Conservation (phyloP, 1,139 yeast genomes). For the Blastobotrys persicus region DNA sequence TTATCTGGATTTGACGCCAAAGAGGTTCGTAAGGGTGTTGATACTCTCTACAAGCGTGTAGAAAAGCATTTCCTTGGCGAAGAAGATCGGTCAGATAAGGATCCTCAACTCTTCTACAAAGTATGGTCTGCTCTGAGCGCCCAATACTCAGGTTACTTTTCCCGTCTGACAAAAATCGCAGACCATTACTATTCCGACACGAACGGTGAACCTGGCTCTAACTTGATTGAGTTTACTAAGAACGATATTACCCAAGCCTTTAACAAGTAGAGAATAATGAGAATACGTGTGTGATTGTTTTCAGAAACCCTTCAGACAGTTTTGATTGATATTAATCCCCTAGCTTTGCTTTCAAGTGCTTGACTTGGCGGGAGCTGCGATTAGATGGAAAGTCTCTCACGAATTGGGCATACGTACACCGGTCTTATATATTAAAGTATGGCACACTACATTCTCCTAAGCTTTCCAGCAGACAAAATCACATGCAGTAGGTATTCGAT, state of each 20-base stretch:
- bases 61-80: conserved; percentile 52
- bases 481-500: too few species aligned
- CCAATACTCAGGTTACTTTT: conserved; percentile 45
- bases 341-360: too few species aligned
- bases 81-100: conserved; percentile 42
- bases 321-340: too few species aligned
- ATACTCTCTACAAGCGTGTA: conserved; percentile 55
- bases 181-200: conserved; percentile 46
- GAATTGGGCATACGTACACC: too few species aligned
- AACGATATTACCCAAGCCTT: conserved; percentile 46
- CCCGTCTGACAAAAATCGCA: conserved; percentile 43
- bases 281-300: too few species aligned
- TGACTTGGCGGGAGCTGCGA: too few species aligned
- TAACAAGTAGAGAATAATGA: conserved; percentile 17
- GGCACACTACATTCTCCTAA: too few species aligned
- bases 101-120: conserved; percentile 42
- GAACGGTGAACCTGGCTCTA: conserved; percentile 21
- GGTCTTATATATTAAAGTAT: too few species aligned
- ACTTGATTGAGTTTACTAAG: conserved; percentile 42
- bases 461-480: too few species aligned
- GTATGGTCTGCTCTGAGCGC: conserved; percentile 55
- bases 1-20: conserved; percentile 54
- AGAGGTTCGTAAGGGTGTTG: conserved; percentile 57
- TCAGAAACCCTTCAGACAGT: too few species aligned
- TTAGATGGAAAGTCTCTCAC: too few species aligned